Evolutionary conservation across 2,329 filamentous ascomycete species (phyloP).

Genomic region (Aspergillus floridensis): DNA sequence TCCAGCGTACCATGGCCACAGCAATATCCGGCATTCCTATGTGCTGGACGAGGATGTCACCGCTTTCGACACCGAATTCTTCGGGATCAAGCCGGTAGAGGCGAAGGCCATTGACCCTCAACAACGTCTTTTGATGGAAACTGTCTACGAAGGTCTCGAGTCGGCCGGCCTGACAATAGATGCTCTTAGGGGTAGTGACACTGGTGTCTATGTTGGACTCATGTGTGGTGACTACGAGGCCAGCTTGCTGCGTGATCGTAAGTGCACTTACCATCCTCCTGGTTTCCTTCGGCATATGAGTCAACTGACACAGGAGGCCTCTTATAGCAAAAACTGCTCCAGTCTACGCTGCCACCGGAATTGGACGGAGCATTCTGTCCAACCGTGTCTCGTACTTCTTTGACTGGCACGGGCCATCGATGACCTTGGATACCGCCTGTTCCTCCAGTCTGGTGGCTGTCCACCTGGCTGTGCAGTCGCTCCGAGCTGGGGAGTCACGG

Average conservation of each 20-base stretch:
- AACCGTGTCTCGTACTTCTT: constrained; percentile 33
- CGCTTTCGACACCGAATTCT: too few species aligned
- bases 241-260: background rate
- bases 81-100: too few species aligned
- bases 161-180: background rate
- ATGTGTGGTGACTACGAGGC: constrained; percentile 6
- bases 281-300: too few species aligned
- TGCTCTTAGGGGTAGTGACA: background rate
- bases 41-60: too few species aligned
- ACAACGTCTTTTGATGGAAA: too few species aligned
- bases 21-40: too few species aligned
- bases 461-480: constrained; percentile 24
- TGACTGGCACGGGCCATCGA: constrained; percentile 25
- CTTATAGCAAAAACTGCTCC: background rate
- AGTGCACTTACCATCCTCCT: background rate
- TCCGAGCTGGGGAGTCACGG: constrained; percentile 23
- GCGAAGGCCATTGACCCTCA: too few species aligned
- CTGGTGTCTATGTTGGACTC: constrained; percentile 6
- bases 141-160: too few species aligned
- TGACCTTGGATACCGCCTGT: constrained; percentile 46
- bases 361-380: constrained; percentile 30
- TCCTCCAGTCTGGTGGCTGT: constrained; percentile 36
- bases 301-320: too few species aligned
- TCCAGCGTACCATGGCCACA: too few species aligned
- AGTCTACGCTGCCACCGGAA: constrained; percentile 20